Evolutionary conservation across 164 flowering plant genomes (phyloP).

Genomic region (Stephania cephalantha): DNA sequence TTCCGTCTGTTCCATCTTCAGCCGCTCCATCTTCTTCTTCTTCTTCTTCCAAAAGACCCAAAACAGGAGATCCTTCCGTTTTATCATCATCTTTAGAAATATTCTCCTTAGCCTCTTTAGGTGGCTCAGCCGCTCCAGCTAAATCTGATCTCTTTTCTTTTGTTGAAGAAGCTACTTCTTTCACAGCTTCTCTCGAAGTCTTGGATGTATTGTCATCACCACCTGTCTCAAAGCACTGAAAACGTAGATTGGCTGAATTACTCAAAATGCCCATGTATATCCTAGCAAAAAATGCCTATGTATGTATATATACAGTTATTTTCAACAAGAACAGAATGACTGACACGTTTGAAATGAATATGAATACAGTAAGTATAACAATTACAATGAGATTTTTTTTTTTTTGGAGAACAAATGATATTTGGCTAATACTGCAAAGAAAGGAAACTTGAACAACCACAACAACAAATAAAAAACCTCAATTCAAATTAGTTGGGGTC

Average conservation of each 20-base stretch:
- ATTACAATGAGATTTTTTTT: too few species aligned
- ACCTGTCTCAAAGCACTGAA: conserved; percentile 31
- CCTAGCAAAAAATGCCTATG: too few species aligned
- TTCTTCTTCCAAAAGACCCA: conserved; percentile 41
- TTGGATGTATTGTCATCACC: conserved; percentile 26
- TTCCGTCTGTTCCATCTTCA: conserved; percentile 27
- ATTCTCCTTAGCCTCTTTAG: conserved; percentile 28
- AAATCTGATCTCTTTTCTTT: conserved; percentile 21
- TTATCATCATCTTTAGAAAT: conserved; percentile 35
- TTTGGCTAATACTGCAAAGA: too few species aligned
- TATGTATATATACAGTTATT: too few species aligned
- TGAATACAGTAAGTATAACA: too few species aligned
- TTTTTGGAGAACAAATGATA: too few species aligned
- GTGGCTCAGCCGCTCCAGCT: conserved; percentile 21
- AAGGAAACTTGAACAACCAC: too few species aligned
- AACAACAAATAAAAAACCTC: too few species aligned
- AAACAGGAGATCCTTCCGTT: conserved; percentile 53
- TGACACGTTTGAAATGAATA: too few species aligned
- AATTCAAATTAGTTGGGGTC: too few species aligned
- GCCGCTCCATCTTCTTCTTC: conserved; percentile 21
- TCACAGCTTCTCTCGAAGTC: conserved; percentile 16
- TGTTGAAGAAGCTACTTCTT: conserved; percentile 10
- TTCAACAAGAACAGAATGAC: too few species aligned
- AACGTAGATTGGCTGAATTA: neutral
- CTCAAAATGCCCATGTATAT: neutral